A percentile compares a stretch with the other conserved stretches of the same genome.
These are phyloP conservation scores for Tieghemostelium lacteum DNA, from an alignment of 78 protist species.

Conservation along the genomic window DNA sequence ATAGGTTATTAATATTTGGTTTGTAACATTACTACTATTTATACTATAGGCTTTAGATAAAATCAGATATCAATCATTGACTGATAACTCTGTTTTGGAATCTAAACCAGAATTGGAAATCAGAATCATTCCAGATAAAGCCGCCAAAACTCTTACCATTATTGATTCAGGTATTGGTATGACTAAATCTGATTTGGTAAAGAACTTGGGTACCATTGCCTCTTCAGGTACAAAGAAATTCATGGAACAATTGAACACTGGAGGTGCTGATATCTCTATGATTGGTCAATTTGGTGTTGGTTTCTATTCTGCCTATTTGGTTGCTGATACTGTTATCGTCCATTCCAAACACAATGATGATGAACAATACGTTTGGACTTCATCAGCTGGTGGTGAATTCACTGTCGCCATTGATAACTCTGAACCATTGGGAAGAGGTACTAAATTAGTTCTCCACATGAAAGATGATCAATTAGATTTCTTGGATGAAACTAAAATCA, in stretches of 20 bases:
- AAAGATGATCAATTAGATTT: slow-evolving; percentile 99
- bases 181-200: slow-evolving; percentile 99
- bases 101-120: slow-evolving; percentile 95
- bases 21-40: no score
- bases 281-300: slow-evolving; percentile 99
- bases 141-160: slow-evolving; percentile 93
- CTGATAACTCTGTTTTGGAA: slow-evolving; percentile 94
- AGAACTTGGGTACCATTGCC: slow-evolving; percentile 99
- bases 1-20: no score
- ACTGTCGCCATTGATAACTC: slow-evolving; percentile 89
- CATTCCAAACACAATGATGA: slow-evolving; percentile 99
- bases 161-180: slow-evolving; percentile 99
- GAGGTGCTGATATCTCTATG: slow-evolving; percentile 98
- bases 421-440: slow-evolving; percentile 97
- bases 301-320: slow-evolving; percentile 99
- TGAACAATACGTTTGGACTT: slow-evolving; percentile 99
- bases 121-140: slow-evolving; percentile 95
- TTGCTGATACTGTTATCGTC: slow-evolving; percentile 98
- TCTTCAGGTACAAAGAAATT: slow-evolving; percentile 98
- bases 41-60: slow-evolving; percentile 98
- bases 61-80: slow-evolving; percentile 87
- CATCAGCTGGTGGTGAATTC: slow-evolving; percentile 99
- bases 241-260: slow-evolving; percentile 97
- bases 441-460: slow-evolving; percentile 95
- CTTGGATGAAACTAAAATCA: slow-evolving; percentile 96